phyloP scores from a whole-genome alignment of 2,329 filamentous ascomycete species.

The Alternaria gansuensis region DNA sequence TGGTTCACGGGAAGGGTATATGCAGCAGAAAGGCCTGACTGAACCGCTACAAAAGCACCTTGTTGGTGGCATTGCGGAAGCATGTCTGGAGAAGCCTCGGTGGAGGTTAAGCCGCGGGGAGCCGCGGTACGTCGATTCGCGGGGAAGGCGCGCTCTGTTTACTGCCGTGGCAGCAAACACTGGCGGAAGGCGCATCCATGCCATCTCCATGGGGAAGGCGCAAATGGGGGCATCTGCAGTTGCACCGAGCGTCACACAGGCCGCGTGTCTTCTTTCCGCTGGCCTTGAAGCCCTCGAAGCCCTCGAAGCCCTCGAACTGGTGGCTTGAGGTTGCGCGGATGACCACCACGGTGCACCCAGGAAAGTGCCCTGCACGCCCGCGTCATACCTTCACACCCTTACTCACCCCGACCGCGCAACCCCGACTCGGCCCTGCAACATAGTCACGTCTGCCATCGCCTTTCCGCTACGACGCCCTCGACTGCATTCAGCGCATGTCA shows the following conservation, averaged over 20 bases:
- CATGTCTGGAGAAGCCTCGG: slow-evolving; percentile 37
- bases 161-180: slow-evolving; percentile 26
- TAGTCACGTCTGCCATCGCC: not conserved
- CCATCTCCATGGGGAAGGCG: slow-evolving; percentile 17
- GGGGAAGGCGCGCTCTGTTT: slow-evolving; percentile 32
- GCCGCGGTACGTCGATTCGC: slow-evolving; percentile 35
- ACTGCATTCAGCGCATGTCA: not conserved
- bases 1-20: slow-evolving; percentile 32
- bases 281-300: not conserved
- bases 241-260: not conserved
- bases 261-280: slow-evolving; percentile 6
- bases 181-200: slow-evolving; percentile 4
- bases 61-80: slow-evolving; percentile 20
- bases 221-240: slow-evolving; percentile 3
- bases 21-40: slow-evolving; percentile 24
- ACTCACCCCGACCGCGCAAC: slow-evolving; percentile 6
- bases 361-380: slow-evolving; percentile 13
- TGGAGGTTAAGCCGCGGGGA: slow-evolving; percentile 35
- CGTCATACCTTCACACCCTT: slow-evolving; percentile 15
- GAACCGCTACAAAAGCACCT: slow-evolving; percentile 31
- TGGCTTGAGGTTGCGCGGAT: slow-evolving; percentile 15
- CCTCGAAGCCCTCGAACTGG: slow-evolving; percentile 2
- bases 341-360: slow-evolving; percentile 23
- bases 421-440: slow-evolving; percentile 4
- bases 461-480: not conserved